Percentiles rank a stretch among this genome's conserved stretches.
phyloP scores from a whole-genome alignment of 768 basidiomycete genomes.

The Boletellus ananiceps region DNA sequence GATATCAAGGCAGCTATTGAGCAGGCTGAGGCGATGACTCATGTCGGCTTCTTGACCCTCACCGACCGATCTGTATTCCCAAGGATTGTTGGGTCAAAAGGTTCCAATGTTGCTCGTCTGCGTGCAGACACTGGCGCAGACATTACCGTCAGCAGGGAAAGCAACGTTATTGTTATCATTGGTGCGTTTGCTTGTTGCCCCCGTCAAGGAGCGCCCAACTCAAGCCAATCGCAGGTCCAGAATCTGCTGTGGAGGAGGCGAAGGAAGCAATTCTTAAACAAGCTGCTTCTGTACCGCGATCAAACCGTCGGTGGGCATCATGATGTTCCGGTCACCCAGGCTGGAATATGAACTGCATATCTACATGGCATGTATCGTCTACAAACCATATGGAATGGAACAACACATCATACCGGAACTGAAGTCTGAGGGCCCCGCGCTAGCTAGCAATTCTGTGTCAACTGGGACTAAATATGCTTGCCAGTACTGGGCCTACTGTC shows the following conservation, averaged over 20 bases:
- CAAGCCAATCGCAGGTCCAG: conserved; percentile 47
- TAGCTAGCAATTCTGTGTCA: no score
- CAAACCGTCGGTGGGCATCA: conserved; percentile 18
- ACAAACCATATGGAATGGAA: conserved; percentile 26
- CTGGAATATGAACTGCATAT: conserved; percentile 12
- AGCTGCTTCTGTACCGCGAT: conserved; percentile 31
- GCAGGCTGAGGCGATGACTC: conserved; percentile 66
- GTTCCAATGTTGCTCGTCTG: conserved; percentile 83
- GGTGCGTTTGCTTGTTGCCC: conserved; percentile 42
- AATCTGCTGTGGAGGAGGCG: conserved; percentile 62
- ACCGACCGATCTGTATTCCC: conserved; percentile 84
- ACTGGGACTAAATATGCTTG: no score
- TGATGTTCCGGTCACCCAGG: neutral
- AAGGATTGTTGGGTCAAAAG: conserved; percentile 88
- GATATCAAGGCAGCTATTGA: conserved; percentile 65
- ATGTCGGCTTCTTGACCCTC: conserved; percentile 82
- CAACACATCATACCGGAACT: conserved; percentile 4
- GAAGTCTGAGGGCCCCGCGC: no score
- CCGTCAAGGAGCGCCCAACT: conserved; percentile 2
- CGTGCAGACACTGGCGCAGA: conserved; percentile 88
- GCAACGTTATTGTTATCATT: conserved; percentile 80
- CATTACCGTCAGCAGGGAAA: conserved; percentile 86
- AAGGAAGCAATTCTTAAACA: conserved; percentile 73
- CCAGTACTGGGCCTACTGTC: no score
- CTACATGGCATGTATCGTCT: conserved; percentile 24